These are phyloP conservation scores for Sugiyamaella smithiae DNA, from an alignment of 805 yeast genomes.

Conservation along the genomic window DNA sequence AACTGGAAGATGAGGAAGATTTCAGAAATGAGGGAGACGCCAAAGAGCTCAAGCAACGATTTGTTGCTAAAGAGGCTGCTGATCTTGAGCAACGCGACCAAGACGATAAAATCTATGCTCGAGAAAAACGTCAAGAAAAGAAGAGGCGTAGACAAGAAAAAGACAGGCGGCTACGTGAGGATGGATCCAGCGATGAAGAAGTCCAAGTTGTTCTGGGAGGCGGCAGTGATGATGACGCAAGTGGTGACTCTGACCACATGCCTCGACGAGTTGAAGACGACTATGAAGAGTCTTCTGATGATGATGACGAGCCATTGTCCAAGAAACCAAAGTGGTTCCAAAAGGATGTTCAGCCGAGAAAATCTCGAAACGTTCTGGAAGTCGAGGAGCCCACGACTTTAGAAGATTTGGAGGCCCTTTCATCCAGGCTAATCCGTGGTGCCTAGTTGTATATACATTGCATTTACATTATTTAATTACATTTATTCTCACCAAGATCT, in stretches of 20 bases:
- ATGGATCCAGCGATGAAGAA: conserved; percentile 34
- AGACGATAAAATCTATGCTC: conserved; percentile 74
- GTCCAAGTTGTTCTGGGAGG: conserved; percentile 32
- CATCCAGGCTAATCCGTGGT: conserved; percentile 21
- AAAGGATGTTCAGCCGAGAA: conserved; percentile 34
- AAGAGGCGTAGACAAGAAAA: conserved; percentile 83
- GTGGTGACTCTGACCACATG: conserved; percentile 13
- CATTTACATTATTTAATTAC: not conserved
- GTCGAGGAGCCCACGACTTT: conserved; percentile 85
- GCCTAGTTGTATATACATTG: conserved; percentile 7
- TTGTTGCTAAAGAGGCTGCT: conserved; percentile 61
- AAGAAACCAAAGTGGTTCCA: conserved; percentile 41
- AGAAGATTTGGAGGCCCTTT: conserved; percentile 82
- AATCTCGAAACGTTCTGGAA: conserved; percentile 50
- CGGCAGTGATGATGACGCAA: conserved; percentile 24
- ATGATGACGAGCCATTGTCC: conserved; percentile 32
- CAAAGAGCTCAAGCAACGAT: conserved; percentile 60
- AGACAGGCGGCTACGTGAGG: conserved; percentile 49
- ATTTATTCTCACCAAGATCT: no score
- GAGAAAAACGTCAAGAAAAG: conserved; percentile 78
- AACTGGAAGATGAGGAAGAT: conserved; percentile 84
- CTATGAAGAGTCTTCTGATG: conserved; percentile 24
- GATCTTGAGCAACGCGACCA: conserved; percentile 70
- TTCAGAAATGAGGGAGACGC: conserved; percentile 73
- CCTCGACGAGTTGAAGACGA: conserved; percentile 20